A percentile compares a stretch with the other conserved stretches of the same genome.
Evolutionary conservation across 345 rosid species (phyloP).

Genomic region (Hibiscus mutabilis): DNA sequence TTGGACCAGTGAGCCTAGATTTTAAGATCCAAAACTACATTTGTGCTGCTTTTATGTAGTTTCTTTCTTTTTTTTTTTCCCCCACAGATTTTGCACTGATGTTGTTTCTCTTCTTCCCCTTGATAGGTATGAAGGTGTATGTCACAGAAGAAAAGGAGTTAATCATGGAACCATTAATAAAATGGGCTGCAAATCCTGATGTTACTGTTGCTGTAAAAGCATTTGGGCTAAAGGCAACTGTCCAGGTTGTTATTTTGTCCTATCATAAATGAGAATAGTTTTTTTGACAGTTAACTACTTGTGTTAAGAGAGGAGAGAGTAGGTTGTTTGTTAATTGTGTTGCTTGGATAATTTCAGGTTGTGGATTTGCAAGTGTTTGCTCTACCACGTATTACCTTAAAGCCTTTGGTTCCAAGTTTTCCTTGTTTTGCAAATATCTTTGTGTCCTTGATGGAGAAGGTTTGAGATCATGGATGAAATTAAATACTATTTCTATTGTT

Average conservation of each 20-base stretch:
- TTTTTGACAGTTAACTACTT: background rate
- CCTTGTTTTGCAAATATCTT: constrained; percentile 87
- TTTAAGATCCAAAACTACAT: constrained; percentile 4
- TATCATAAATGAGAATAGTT: background rate
- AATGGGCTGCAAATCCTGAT: constrained; percentile 96
- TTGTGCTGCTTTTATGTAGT: background rate
- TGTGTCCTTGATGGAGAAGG: constrained; percentile 97
- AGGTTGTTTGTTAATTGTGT: constrained; percentile 12
- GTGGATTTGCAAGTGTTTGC: constrained; percentile 93
- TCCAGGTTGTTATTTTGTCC: constrained; percentile 61
- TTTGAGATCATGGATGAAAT: constrained; percentile 20
- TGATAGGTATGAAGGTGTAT: constrained; percentile 88
- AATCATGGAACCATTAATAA: constrained; percentile 89
- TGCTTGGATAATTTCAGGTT: constrained; percentile 39
- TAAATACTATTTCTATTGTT: background rate
- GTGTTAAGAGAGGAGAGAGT: background rate
- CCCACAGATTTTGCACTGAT: background rate
- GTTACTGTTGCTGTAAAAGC: constrained; percentile 72
- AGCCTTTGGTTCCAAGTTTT: constrained; percentile 88
- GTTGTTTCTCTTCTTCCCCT: constrained; percentile 14
- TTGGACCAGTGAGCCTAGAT: background rate
- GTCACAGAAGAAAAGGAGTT: constrained; percentile 91
- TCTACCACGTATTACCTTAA: constrained; percentile 82
- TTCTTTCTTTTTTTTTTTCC: background rate
- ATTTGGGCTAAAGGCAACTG: constrained; percentile 85